Percentiles rank a stretch among this genome's conserved stretches.
Conservation (phyloP, 768 basidiomycete species). For the Boletus subparvulus region DNA sequence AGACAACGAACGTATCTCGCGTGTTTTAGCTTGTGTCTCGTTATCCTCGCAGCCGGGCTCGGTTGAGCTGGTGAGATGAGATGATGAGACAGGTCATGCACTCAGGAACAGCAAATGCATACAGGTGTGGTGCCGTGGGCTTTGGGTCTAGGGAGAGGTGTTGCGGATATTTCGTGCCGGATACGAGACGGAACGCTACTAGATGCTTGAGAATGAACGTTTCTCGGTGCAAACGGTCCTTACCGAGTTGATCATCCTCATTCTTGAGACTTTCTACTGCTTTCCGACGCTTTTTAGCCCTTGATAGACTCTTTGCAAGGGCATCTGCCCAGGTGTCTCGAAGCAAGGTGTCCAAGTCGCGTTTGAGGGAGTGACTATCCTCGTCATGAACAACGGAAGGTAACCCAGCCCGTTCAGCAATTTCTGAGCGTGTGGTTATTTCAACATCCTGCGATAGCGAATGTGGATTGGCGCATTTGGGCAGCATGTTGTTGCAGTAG, state of each 20-base stretch:
- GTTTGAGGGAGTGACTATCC: conserved; percentile 14
- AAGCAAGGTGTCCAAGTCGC: conserved; percentile 23
- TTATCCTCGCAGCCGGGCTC: conserved; percentile 54
- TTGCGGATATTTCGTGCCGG: conserved; percentile 32
- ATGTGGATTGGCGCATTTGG: conserved; percentile 51
- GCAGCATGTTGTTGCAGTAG: neutral
- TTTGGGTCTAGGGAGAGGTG: conserved; percentile 44
- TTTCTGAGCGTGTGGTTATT: conserved; percentile 38
- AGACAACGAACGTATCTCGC: conserved; percentile 39
- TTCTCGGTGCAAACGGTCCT: neutral
- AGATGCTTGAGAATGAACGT: neutral
- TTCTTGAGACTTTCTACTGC: neutral
- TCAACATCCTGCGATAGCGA: conserved; percentile 33
- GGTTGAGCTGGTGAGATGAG: conserved; percentile 35
- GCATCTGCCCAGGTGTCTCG: conserved; percentile 20
- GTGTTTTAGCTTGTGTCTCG: conserved; percentile 41
- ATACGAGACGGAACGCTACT: conserved; percentile 52
- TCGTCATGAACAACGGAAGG: conserved; percentile 6
- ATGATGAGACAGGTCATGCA: neutral
- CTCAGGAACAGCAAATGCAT: conserved; percentile 8
- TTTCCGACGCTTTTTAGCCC: conserved; percentile 3
- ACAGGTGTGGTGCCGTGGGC: conserved; percentile 40
- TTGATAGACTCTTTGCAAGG: conserved; percentile 1
- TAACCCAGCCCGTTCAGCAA: conserved; percentile 10
- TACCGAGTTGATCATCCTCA: neutral